These are phyloP conservation scores for Botrytis byssoidea DNA, from an alignment of 2,329 filamentous ascomycete species.

Conservation along the genomic window DNA sequence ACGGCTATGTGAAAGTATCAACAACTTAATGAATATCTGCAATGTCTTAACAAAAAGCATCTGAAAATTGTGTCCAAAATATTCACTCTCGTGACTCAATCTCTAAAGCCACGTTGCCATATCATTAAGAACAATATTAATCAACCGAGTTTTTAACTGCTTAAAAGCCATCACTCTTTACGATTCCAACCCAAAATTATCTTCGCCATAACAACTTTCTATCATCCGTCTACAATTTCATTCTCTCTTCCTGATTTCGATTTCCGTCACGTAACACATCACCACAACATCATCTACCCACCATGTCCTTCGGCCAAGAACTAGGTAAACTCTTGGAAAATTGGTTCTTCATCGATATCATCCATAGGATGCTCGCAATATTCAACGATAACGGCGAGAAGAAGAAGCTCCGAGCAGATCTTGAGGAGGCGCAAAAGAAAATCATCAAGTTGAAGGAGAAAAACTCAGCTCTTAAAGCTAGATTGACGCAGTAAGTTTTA, in stretches of 20 bases:
- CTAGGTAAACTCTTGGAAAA: no score
- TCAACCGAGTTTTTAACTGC: not conserved
- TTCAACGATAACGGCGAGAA: no score
- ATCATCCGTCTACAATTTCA: not conserved
- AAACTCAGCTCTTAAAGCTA: not conserved
- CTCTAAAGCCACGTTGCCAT: not conserved
- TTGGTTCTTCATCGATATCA: no score
- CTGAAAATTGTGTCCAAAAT: not conserved
- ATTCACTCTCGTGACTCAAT: not conserved
- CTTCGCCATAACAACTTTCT: not conserved
- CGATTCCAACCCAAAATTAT: not conserved
- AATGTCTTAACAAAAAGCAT: not conserved
- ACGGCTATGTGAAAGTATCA: not conserved
- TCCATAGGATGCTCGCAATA: no score
- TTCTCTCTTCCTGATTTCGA: no score
- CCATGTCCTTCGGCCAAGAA: no score
- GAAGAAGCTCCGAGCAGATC: no score
- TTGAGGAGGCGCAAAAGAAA: not conserved
- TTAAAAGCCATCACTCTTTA: not conserved
- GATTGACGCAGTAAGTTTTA: no score
- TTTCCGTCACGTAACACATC: not conserved
- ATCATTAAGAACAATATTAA: not conserved
- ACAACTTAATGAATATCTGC: not conserved
- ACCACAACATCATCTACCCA: not conserved
- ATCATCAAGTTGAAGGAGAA: not conserved